Conservation (phyloP, 768 basidiomycete species). For the Piloderma croceum region DNA sequence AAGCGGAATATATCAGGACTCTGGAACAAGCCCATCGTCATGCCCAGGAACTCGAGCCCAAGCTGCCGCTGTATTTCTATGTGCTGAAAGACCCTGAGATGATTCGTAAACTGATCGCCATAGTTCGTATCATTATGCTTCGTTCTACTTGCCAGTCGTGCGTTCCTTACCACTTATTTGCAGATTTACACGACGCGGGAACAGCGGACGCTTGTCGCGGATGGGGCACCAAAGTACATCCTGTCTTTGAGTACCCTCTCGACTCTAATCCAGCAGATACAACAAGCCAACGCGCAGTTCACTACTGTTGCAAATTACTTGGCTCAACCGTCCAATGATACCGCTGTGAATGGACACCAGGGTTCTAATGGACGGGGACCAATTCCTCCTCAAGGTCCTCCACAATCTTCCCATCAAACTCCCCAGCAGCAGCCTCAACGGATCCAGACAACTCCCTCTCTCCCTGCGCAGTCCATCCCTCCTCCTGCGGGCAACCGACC, state of each 20-base stretch:
- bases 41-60: constrained; percentile 44
- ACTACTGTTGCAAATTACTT: constrained; percentile 15
- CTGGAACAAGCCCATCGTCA: constrained; percentile 46
- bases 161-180: constrained; percentile 7
- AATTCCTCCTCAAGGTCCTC: constrained; percentile 12
- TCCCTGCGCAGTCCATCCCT: constrained; percentile 17
- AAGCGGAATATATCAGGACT: constrained; percentile 43
- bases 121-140: constrained; percentile 38
- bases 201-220: constrained; percentile 32
- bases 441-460: constrained; percentile 11
- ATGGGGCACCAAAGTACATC: constrained; percentile 26
- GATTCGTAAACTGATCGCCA: constrained; percentile 46
- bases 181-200: constrained; percentile 24
- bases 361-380: constrained; percentile 12
- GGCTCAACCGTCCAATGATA: constrained; percentile 13
- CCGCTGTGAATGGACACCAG: constrained; percentile 1
- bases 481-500: constrained; percentile 23
- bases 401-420: constrained; percentile 15
- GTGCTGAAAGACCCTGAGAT: constrained; percentile 43
- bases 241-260: constrained; percentile 35
- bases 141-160: background rate
- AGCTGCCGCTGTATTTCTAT: constrained; percentile 41
- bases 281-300: constrained; percentile 37
- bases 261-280: constrained; percentile 39
- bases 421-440: constrained; percentile 2